A percentile compares a stretch with the other conserved stretches of the same genome.
Conservation (phyloP, 1,284 basidiomycete species). For the Blastosporella zonata region DNA sequence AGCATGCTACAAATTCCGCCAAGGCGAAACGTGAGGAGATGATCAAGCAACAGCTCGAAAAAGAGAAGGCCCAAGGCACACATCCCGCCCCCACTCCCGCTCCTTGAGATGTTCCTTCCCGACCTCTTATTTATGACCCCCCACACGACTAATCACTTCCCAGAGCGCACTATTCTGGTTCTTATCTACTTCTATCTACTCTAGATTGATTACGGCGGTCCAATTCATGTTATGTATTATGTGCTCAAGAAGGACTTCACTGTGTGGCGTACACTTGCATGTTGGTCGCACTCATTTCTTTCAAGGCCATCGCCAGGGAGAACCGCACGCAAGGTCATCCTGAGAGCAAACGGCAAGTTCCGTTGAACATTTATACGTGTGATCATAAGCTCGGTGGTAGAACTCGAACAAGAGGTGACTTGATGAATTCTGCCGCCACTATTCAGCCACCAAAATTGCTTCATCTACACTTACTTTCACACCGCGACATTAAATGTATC, state of each 20-base stretch:
- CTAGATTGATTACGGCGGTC: background rate
- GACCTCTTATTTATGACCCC: background rate
- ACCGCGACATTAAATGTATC: too few relatives aligned
- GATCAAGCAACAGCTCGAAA: slow-evolving; percentile 26
- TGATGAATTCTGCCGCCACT: too few relatives aligned
- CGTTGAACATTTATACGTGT: too few relatives aligned
- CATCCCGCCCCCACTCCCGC: slow-evolving; percentile 1
- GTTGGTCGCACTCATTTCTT: too few relatives aligned
- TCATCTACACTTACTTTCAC: too few relatives aligned
- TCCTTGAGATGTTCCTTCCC: background rate
- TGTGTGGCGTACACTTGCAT: too few relatives aligned
- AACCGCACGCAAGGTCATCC: too few relatives aligned
- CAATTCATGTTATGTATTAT: background rate
- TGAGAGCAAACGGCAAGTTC: too few relatives aligned
- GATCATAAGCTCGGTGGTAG: too few relatives aligned
- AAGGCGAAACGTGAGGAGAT: slow-evolving; percentile 40
- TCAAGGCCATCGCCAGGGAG: too few relatives aligned
- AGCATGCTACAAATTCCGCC: slow-evolving; percentile 38
- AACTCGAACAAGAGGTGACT: too few relatives aligned
- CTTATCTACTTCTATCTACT: slow-evolving; percentile 9
- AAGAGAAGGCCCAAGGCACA: slow-evolving; percentile 17
- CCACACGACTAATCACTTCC: background rate
- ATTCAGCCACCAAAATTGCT: too few relatives aligned
- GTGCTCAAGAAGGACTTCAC: background rate
- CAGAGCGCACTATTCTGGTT: background rate